Evolutionary conservation across 129 eudicot genomes (phyloP), one percentile per base, ranked within the genome.

Genomic region (Saposhnikovia divaricata): DNA sequence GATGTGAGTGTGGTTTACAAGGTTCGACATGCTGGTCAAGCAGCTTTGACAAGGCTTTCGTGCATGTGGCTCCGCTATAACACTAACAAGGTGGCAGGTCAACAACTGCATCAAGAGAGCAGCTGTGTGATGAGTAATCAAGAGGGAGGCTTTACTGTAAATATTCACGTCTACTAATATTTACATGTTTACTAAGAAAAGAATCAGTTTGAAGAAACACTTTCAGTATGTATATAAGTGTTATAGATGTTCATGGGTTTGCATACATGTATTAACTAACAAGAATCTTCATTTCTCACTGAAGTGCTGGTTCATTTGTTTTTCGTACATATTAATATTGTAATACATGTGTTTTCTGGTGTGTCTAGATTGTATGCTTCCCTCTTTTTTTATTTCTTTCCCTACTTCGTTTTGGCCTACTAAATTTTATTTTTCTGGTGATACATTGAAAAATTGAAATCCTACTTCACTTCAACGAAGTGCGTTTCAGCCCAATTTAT

Each of bases 11-110:
- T 87, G 63, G 80, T 87, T 45, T 91, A 81, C 76, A 77, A 85
- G 66, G 90, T 89, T 59, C 82, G 88, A 74, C 84, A 82, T 63
- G 89, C 84, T 13, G 82, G 90, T 65, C 80, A 77, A 82, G 81
- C 91, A 6, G 89, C 93, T 48, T 68, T 91, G 81, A 83, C 86
- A 18, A 85, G 86, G 72, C 82, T 89, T 37, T 89, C 91, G 3
- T 86, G 88, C 77, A 21, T 87, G 82, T 89, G 89, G 93, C 77
- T 84, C 57, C 81, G 83, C 47, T 78, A 71, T 53, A 51, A 84
- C 80, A 76, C 80, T 9, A 47, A 59, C 44, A 82, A 81, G 85
- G 66, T 79, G 27, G 31, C 59, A 12, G 16, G 70, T 45, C 65
- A 68, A 69, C 27, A 75, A 80, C 55, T 77, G 79, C 80, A 45